phyloP scores from a whole-genome alignment of 2,329 filamentous ascomycete genomes.

The Ophiostoma populinum region DNA sequence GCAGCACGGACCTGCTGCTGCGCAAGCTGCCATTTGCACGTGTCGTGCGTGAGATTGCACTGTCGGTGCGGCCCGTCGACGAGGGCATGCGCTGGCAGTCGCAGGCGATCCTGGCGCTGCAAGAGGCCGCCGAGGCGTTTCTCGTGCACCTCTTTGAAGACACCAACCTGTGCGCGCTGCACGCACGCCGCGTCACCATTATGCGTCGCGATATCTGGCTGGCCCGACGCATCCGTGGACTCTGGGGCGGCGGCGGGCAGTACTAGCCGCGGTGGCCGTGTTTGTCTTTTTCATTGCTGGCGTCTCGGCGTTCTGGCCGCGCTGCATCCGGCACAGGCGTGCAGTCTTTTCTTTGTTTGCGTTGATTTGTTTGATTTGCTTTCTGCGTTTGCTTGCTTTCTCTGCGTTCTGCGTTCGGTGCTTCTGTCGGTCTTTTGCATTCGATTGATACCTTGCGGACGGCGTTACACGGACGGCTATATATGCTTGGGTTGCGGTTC shows the following conservation, averaged over 20 bases:
- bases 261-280: constrained; percentile 15
- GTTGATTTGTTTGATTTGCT: too few species aligned
- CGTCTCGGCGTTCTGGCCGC: too few species aligned
- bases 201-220: constrained; percentile 98
- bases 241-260: constrained; percentile 53
- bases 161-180: constrained; percentile 88
- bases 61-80: constrained; percentile 42
- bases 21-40: constrained; percentile 65
- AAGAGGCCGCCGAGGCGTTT: constrained; percentile 93
- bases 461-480: too few species aligned
- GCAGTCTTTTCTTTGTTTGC: too few species aligned
- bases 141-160: constrained; percentile 93
- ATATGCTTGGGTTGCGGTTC: too few species aligned
- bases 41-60: constrained; percentile 60
- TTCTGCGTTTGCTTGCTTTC: too few species aligned
- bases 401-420: too few species aligned
- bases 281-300: too few species aligned
- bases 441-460: too few species aligned
- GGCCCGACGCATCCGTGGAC: constrained; percentile 60
- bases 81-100: constrained; percentile 85
- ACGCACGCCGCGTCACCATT: constrained; percentile 91
- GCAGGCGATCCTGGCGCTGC: constrained; percentile 79
- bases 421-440: too few species aligned
- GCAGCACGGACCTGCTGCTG: constrained; percentile 72
- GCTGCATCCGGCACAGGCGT: too few species aligned